Base-by-base conservation (phyloP, 768 basidiomycete genomes). In the Hypholoma fasciculare region DNA sequence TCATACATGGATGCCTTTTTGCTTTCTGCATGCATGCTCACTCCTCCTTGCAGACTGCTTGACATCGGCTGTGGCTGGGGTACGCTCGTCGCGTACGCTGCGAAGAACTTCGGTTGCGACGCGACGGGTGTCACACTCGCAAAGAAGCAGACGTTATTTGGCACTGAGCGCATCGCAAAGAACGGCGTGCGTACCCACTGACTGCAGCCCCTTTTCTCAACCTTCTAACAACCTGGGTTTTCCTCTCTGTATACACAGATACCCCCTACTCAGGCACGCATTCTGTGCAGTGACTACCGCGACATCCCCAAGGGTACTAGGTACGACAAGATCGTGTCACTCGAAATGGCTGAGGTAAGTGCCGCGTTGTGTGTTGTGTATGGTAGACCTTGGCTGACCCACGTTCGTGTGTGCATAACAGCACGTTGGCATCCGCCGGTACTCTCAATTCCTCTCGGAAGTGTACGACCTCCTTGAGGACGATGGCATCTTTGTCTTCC, bases 61-160 rank as follows among this genome's bases (percentile, higher is more conserved):
- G 92, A 94, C 61, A 87, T 94, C 57, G 92, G 92, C 11, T 94
- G 92, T 65, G 97, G 97, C 44, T 99, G 97, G 97, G 97, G 96
- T 26, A 97, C 97, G 0, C 86, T 99, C 55, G 84, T 86, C 40
- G 89, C 96, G 1, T 96, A 94, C 66, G 97, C 97, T 44, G 90
- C 93, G 34, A 98, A 98, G 78, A 99, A 99, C 79, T 98, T 89
- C 70, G 90, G 80, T n/a, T 96, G 92, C 62, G 95, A 98, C 68
- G 94, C 89, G 49, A 98, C 96, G 26, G 97, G 97, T 67, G 88
- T 98, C 59, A 99, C 97, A 0, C 87, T 99, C 30, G 89, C 82
- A 34, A 84, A 86, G 72, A 93, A 98, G 67, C 96, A 98, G 74
- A 86, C 95, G 59, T 85, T 86, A 60, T 99, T 98, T 62, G 96